These are phyloP conservation scores for Trypanosoma rangeli DNA, from an alignment of 208 protist species.

Conservation along the genomic window DNA sequence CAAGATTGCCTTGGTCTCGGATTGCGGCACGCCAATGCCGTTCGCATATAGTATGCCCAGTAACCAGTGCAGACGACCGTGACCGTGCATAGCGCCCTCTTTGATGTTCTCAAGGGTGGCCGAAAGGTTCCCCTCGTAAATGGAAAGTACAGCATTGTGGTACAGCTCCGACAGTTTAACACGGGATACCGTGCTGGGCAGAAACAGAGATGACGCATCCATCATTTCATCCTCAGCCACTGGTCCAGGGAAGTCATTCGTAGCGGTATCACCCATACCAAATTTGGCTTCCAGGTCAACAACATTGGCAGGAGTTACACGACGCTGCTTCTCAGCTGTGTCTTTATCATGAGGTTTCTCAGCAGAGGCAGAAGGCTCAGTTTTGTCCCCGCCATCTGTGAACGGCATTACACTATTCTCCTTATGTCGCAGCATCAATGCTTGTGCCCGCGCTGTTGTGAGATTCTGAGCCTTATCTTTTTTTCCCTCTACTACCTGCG, in stretches of 20 bases:
- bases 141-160: conserved; percentile 52
- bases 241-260: not conserved
- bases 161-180: conserved; percentile 59
- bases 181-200: conserved; percentile 8
- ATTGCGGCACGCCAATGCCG: conserved; percentile 69
- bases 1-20: conserved; percentile 58
- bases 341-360: not conserved
- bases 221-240: not conserved
- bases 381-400: not conserved
- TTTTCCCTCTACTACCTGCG: not conserved
- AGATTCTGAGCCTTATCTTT: not conserved
- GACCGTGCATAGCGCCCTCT: conserved; percentile 51
- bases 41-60: conserved; percentile 77
- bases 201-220: not conserved
- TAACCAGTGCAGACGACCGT: conserved; percentile 75
- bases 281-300: not conserved
- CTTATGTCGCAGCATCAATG: not conserved
- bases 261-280: not conserved
- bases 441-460: not conserved
- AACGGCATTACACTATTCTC: not conserved
- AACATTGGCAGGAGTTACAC: not conserved
- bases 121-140: conserved; percentile 66
- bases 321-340: not conserved
- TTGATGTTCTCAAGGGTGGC: conserved; percentile 44
- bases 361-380: not conserved